These are phyloP conservation scores for Candolleomyces eurysporus DNA, from an alignment of 768 basidiomycete genomes.

Conservation along the genomic window DNA sequence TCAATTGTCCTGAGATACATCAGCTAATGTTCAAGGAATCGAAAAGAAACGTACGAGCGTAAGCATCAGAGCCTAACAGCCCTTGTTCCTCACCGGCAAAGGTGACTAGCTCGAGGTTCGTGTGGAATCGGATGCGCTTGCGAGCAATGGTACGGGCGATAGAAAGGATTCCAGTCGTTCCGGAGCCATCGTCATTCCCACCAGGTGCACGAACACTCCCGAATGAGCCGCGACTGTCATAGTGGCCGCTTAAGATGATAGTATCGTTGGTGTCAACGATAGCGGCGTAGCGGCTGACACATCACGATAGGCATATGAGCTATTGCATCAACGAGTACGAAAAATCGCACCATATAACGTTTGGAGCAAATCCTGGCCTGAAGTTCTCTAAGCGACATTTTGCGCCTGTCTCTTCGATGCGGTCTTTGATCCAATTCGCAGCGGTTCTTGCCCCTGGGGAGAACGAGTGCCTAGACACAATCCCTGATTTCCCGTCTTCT, in stretches of 20 bases:
- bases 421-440: slow-evolving; percentile 70
- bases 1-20: slow-evolving; percentile 49
- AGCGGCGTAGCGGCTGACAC: slow-evolving; percentile 53
- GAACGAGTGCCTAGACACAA: slow-evolving; percentile 83
- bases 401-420: slow-evolving; percentile 75
- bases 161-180: slow-evolving; percentile 68
- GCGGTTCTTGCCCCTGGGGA: slow-evolving; percentile 61
- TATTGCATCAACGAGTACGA: neutral
- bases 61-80: slow-evolving; percentile 71
- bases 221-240: slow-evolving; percentile 89
- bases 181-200: slow-evolving; percentile 53
- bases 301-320: neutral
- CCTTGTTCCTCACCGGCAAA: slow-evolving; percentile 96
- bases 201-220: slow-evolving; percentile 67
- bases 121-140: slow-evolving; percentile 65
- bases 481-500: slow-evolving; percentile 70
- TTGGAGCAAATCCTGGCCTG: slow-evolving; percentile 74
- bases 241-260: slow-evolving; percentile 82
- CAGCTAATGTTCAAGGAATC: neutral
- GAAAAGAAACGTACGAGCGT: slow-evolving; percentile 58
- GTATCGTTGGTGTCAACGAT: slow-evolving; percentile 56
- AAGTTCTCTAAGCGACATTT: slow-evolving; percentile 67
- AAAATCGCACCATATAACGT: slow-evolving; percentile 72
- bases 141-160: slow-evolving; percentile 75
- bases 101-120: slow-evolving; percentile 75